Evolutionary conservation across 805 yeast species (phyloP).

Genomic region (Scheffersomyces stipitis): DNA sequence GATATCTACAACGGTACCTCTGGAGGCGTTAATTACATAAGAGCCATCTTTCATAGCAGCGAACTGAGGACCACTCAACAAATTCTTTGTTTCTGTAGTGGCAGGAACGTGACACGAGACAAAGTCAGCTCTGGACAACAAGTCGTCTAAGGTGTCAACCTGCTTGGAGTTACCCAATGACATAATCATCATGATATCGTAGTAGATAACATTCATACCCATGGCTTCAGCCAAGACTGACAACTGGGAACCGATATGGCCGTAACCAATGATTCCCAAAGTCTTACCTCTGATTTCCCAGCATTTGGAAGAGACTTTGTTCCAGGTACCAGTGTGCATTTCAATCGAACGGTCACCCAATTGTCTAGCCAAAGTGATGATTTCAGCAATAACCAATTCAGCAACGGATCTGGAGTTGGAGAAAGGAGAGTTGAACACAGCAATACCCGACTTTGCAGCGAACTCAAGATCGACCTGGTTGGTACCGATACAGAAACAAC

Average conservation of each 20-base stretch:
- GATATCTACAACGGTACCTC: constrained; percentile 97
- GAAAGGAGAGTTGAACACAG: constrained; percentile 98
- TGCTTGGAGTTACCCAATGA: constrained; percentile 95
- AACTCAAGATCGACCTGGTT: constrained; percentile 92
- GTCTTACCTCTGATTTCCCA: constrained; percentile 99
- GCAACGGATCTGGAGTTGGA: constrained; percentile 98
- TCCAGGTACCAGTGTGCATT: constrained; percentile 96
- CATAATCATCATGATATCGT: constrained; percentile 92
- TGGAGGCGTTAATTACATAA: constrained; percentile 90
- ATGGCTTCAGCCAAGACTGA: constrained; percentile 95
- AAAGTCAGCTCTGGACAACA: constrained; percentile 80
- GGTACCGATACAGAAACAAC: constrained; percentile 99
- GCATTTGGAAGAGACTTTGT: constrained; percentile 90
- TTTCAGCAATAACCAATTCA: constrained; percentile 93
- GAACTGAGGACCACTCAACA: constrained; percentile 87
- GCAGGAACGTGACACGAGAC: constrained; percentile 95
- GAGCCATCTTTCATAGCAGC: constrained; percentile 97
- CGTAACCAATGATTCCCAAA: constrained; percentile 94
- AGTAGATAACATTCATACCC: constrained; percentile 96
- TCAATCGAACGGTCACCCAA: constrained; percentile 95
- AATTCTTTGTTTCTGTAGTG: constrained; percentile 84
- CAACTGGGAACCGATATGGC: constrained; percentile 97
- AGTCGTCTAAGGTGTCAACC: constrained; percentile 79
- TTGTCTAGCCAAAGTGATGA: constrained; percentile 92
- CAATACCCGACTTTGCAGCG: constrained; percentile 91